A percentile compares a stretch with the other conserved stretches of the same genome.
These are phyloP conservation scores for Diplodia sapinea DNA, from an alignment of 2,329 filamentous ascomycete genomes.

Conservation along the genomic window DNA sequence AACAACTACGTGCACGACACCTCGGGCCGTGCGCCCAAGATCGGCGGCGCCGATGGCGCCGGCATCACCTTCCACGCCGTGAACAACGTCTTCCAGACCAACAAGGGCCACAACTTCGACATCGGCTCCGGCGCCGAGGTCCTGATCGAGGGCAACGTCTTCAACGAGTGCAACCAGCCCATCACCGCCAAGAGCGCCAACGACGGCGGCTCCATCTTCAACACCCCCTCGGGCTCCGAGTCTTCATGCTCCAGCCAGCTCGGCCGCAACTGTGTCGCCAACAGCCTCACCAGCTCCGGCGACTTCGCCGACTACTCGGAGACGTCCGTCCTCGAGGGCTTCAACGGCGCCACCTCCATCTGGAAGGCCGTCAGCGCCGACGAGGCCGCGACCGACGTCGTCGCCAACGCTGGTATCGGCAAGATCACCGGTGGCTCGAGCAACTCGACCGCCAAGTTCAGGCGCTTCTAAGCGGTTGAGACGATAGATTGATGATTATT, in stretches of 20 bases:
- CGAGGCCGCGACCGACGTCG: constrained; percentile 8
- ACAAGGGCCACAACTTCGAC: constrained; percentile 50
- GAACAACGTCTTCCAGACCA: constrained; percentile 42
- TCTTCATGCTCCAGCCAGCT: constrained; percentile 21
- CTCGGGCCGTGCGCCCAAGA: constrained; percentile 53
- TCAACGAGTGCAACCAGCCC: constrained; percentile 51
- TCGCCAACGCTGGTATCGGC: constrained; percentile 26
- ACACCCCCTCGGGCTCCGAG: constrained; percentile 34
- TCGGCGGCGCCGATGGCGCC: constrained; percentile 44
- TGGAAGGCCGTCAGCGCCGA: constrained; percentile 8
- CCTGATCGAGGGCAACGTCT: constrained; percentile 54
- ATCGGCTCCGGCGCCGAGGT: constrained; percentile 38
- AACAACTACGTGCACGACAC: constrained; percentile 55
- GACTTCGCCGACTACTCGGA: constrained; percentile 31
- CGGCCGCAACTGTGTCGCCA: constrained; percentile 27
- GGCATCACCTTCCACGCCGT: constrained; percentile 37
- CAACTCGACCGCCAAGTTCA: constrained; percentile 21
- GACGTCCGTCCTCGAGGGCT: constrained; percentile 15
- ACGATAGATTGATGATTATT: too few relatives aligned
- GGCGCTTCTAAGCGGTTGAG: neutral
- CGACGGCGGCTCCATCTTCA: constrained; percentile 40
- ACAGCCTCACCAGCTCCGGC: constrained; percentile 30
- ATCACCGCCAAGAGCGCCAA: constrained; percentile 43
- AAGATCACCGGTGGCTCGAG: constrained; percentile 10
- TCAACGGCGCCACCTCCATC: constrained; percentile 20